Base-by-base conservation (phyloP, 2,329 filamentous ascomycete genomes). In the Penicillium expansum region DNA sequence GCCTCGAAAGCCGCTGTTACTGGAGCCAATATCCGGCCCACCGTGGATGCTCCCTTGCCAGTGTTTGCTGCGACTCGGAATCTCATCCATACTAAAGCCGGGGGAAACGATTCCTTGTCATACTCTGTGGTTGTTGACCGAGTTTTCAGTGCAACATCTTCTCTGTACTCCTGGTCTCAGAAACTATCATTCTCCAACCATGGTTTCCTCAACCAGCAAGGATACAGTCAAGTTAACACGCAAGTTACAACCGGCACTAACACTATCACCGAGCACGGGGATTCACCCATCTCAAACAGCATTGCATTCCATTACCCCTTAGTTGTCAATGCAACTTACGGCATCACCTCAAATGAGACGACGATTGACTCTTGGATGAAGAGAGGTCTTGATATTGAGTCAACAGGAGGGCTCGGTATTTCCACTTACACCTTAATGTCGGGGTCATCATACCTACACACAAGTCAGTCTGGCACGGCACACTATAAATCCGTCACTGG, bases 301-400 rank as follows among this genome's bases (percentile, higher is more conserved):
- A 71, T 75, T 27, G 69, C 60, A 5, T 88, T 86, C 68, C 71
- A 71, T 9, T 91, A 88, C 64, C 87, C 87, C 0, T 71, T 90
- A 0, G 80, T 76, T 63, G 83, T 83, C 47, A 83, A 83, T 63
- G 82, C 79, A 16, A 80, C 79, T 1, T 81, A 81, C 53, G 67
- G 70, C 14, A 68, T 47, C 43, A 22, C 27, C 1, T 78, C 81
- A 61, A 72, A 81, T 51, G 77, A 76, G n/a, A 72, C 84, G 49
- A 77, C 75, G 2, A 79, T 82, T 54, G 66, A 75, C 24, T 82
- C 78, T 11, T 70, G 66, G n/a, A 70, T 86, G 62, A 71, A 71
- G 42, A 78, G 81, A 14, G 79, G 79, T 13, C 79, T 85, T 35
- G 66, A 79, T 18, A 76, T 83, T 9, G 56, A 61, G 6, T 59